Base-by-base conservation (phyloP, 2,329 filamentous ascomycete genomes). In the Cladosporium sp. region DNA sequence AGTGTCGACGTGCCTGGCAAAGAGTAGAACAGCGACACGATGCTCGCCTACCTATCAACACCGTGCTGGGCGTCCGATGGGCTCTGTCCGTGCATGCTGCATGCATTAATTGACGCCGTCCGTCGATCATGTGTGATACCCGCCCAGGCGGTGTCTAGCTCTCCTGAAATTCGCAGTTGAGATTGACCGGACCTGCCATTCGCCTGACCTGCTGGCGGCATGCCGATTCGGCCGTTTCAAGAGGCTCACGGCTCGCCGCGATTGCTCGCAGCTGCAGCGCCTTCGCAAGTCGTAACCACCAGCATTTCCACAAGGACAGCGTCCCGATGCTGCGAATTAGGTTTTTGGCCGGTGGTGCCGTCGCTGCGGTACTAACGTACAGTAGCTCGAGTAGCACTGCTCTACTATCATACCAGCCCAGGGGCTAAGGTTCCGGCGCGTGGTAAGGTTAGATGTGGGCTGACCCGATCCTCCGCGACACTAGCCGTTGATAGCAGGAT, bases 391-490 rank as follows among this genome's bases (percentile, higher is more conserved):
- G 39, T 46, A 46, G 39, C 58, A 48, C 26, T 25, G 58, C 43
- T 46, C 43, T 61, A 61, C 49, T 63, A 63, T 63, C 21, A 63
- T 63, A 63, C 49, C 60, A 54, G 48, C 48, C n/a, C 60, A 63
- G 60, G 60, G 60, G 60, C 51, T 63, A 56, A 56, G 48, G 32
- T 63, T 63, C 49, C 59, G 32, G 59, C 48, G 59, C 48, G 46
- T 54, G 16, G 59, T 54, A 62, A 63, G 60, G 49, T 63, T 63
- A 23, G 46, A 21, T 25, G 21, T 53, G 46, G 59, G 18, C 59
- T 62, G 59, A 49, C 28, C 60, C 60, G 60, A 30, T 23, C 32
- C 60, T 63, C 60, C 60, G 60, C 60, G 48, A 39, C 60, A 56
- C 60, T 63, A 63, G 34, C 14, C 26, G 21, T 30, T 48, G 28